A percentile compares a stretch with the other conserved stretches of the same genome.
Conservation (phyloP, 2,329 filamentous ascomycete species). For the Stachybotrys chartarum region DNA sequence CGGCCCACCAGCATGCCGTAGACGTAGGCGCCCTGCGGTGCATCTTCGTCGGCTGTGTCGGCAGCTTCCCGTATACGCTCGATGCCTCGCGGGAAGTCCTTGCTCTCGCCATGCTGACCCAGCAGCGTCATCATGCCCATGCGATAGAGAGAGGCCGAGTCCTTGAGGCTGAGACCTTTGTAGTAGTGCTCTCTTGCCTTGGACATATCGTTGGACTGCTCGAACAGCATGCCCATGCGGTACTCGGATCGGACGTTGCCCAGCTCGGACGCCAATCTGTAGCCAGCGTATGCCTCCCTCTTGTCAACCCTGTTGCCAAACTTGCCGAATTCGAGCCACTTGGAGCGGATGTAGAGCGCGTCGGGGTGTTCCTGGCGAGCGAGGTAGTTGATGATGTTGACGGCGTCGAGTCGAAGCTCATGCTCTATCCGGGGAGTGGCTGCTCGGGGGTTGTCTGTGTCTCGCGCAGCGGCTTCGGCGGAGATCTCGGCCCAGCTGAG, state of each 20-base stretch:
- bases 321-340: slow-evolving; percentile 98
- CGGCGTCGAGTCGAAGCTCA: slow-evolving; percentile 77
- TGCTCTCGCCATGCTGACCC: slow-evolving; percentile 83
- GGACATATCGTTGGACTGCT: slow-evolving; percentile 84
- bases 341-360: slow-evolving; percentile 87
- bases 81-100: slow-evolving; percentile 71
- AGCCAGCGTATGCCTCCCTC: slow-evolving; percentile 85
- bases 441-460: slow-evolving; percentile 51
- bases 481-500: slow-evolving; percentile 82
- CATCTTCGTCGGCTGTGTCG: slow-evolving; percentile 87
- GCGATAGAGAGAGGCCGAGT: slow-evolving; percentile 81
- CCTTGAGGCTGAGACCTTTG: slow-evolving; percentile 67
- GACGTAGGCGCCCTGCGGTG: slow-evolving; percentile 90
- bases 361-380: slow-evolving; percentile 89
- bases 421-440: slow-evolving; percentile 83
- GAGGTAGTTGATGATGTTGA: slow-evolving; percentile 87
- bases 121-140: slow-evolving; percentile 97
- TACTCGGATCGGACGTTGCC: slow-evolving; percentile 89
- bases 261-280: slow-evolving; percentile 76
- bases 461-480: slow-evolving; percentile 66
- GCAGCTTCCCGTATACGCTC: slow-evolving; percentile 80
- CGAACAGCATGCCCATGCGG: slow-evolving; percentile 96
- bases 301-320: slow-evolving; percentile 88
- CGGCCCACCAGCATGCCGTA: slow-evolving; percentile 90
- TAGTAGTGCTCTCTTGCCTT: slow-evolving; percentile 92